phyloP scores from a whole-genome alignment of 495 filamentous ascomycete species.

The Penicillium tannophilum region DNA sequence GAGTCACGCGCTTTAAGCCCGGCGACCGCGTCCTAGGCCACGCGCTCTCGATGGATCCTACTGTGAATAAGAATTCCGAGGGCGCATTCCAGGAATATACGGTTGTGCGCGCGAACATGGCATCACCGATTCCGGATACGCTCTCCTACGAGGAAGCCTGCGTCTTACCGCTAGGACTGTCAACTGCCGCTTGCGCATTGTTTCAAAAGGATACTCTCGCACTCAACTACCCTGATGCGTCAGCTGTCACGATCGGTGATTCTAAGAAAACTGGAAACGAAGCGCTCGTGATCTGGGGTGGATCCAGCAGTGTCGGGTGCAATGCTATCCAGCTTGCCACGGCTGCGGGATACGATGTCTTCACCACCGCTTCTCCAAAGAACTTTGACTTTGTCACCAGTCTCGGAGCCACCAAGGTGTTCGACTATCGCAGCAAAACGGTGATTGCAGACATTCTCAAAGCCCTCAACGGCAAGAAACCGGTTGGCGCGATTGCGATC shows the following conservation, averaged over 20 bases:
- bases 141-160: conserved; percentile 42
- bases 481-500: conserved; percentile 13
- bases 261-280: conserved; percentile 22
- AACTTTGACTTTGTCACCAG: conserved; percentile 56
- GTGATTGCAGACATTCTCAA: conserved; percentile 32
- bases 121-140: conserved; percentile 19
- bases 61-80: conserved; percentile 4
- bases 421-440: conserved; percentile 55
- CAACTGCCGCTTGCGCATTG: conserved; percentile 56
- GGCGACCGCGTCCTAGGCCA: conserved; percentile 27
- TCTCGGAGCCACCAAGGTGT: conserved; percentile 57
- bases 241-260: too few relatives aligned
- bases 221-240: conserved; percentile 33
- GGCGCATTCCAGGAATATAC: conserved; percentile 44
- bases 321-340: conserved; percentile 63
- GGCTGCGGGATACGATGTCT: conserved; percentile 59
- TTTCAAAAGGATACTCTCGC: conserved; percentile 50
- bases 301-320: conserved; percentile 58
- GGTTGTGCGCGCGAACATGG: conserved; percentile 27
- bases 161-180: conserved; percentile 48
- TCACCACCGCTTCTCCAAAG: conserved; percentile 53
- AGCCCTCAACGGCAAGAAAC: conserved; percentile 9
- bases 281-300: conserved; percentile 49
- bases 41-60: conserved; percentile 8
- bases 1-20: conserved; percentile 15